Percentiles rank a stretch among this genome's conserved stretches.
These are phyloP conservation scores for Pichia sp. DNA, from an alignment of 1,139 yeast genomes.

Conservation along the genomic window DNA sequence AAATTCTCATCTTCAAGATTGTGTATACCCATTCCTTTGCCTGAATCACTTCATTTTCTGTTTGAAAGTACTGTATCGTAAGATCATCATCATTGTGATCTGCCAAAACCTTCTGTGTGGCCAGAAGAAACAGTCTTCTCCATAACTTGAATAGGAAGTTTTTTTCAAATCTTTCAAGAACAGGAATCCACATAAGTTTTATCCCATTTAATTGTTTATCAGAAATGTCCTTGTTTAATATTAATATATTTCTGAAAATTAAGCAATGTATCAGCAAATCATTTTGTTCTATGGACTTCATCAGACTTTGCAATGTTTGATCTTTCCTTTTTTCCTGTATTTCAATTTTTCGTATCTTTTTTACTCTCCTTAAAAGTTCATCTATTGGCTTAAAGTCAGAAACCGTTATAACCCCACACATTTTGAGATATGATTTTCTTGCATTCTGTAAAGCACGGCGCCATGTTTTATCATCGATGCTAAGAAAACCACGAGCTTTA, in stretches of 20 bases:
- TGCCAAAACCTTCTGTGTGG: slow-evolving; percentile 8
- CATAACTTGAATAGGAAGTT: slow-evolving; percentile 15
- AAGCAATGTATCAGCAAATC: slow-evolving; percentile 24
- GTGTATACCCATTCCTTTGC: slow-evolving; percentile 11
- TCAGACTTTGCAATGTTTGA: slow-evolving; percentile 28
- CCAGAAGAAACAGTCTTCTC: slow-evolving; percentile 11
- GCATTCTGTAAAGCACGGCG: slow-evolving; percentile 25
- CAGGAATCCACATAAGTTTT: slow-evolving; percentile 26
- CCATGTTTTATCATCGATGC: slow-evolving; percentile 4
- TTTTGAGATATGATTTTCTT: slow-evolving; percentile 23
- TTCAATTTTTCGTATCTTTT: slow-evolving; percentile 38
- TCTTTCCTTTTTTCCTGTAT: slow-evolving; percentile 4
- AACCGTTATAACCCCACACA: not conserved
- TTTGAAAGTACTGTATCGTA: slow-evolving; percentile 6
- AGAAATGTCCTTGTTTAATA: slow-evolving; percentile 16
- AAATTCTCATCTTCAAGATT: slow-evolving; percentile 8
- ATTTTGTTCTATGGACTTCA: slow-evolving; percentile 31
- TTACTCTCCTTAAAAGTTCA: slow-evolving; percentile 29
- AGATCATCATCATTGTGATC: slow-evolving; percentile 4
- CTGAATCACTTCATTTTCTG: slow-evolving; percentile 8
- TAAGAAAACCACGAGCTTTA: slow-evolving; percentile 1
- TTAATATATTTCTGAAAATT: slow-evolving; percentile 22
- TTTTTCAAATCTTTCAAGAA: slow-evolving; percentile 26
- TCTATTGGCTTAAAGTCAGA: slow-evolving; percentile 8
- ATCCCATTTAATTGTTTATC: slow-evolving; percentile 25